A percentile compares a stretch with the other conserved stretches of the same genome.
These are phyloP conservation scores for Fraxinus floribunda DNA, from an alignment of 305 asterid genomes.

Conservation along the genomic window DNA sequence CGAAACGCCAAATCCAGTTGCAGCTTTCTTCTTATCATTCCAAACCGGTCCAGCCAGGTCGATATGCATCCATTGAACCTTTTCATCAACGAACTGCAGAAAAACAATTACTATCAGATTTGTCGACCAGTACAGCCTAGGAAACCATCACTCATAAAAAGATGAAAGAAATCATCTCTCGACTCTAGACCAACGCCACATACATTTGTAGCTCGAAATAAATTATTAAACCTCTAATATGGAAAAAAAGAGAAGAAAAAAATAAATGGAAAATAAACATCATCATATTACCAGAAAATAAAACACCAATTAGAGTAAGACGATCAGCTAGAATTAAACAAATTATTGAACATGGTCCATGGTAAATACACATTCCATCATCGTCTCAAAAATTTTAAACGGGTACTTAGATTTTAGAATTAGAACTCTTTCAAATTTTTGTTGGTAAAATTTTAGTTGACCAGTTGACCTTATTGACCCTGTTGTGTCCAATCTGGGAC, in stretches of 20 bases:
- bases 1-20: constrained; percentile 84
- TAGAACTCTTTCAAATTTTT: neutral
- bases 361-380: neutral
- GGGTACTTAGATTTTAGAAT: neutral
- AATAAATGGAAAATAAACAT: neutral
- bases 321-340: neutral
- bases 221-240: neutral
- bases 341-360: neutral
- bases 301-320: neutral
- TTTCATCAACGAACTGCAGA: constrained; percentile 90
- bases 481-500: neutral
- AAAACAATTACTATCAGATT: neutral
- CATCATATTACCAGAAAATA: neutral
- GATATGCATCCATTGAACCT: constrained; percentile 96
- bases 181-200: neutral
- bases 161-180: neutral
- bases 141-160: neutral
- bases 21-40: constrained; percentile 71
- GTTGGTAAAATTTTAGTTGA: neutral
- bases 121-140: neutral
- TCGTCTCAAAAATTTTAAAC: neutral
- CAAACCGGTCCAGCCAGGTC: constrained; percentile 98
- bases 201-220: neutral
- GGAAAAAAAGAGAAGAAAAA: neutral
- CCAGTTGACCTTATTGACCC: neutral